Evolutionary conservation across 2,329 filamentous ascomycete species (phyloP), one percentile per base, ranked within the genome.

Genomic region (Ophiocordyceps camponoti-saundersi): DNA sequence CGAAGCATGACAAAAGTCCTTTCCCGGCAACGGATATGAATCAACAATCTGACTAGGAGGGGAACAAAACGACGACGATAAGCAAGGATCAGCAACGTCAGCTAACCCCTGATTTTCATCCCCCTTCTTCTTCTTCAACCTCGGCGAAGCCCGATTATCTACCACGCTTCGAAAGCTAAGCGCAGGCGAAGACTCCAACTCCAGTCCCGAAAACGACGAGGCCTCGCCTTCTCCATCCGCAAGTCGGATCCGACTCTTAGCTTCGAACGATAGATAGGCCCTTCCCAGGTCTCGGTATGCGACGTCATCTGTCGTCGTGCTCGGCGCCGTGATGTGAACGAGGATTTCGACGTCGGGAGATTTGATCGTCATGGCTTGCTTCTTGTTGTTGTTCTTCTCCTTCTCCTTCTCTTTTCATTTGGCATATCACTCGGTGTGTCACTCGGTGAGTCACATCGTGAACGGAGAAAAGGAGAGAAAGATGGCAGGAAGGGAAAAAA

Each of bases 1-100:
- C 0, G 76, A 72, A 18, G 52, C 50, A 10, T 51, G 49, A 12
- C 61, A 47, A 20, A 62, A 22, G 6, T 51, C 51, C 5, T 55
- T 48, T 44, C 58, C 57, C 8, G 62, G 62, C 49, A 65, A 59
- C 45, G 55, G 70, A 51, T 75, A 70, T 0, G 76, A 80, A 53
- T 80, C 76, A 11, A 64, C 66, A 20, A 80, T 65, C 26, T 71
- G 62, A 48, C 72, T 77, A 0, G 70, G 66, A 2, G 68, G 69
- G 15, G 65, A 58, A 42, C 57, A 56, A 65, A 65, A 71, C 45
- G 68, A 66, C 26, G 52, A 50, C 36, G 30, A 21, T 7, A n/a
- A 20, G 29, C 16, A n/a, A 7, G 42, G 18, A n/a, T 20, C 23
- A 15, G 11, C 3, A 20, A 23, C 16, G 5, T 18, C 42, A n/a